Base-by-base conservation (phyloP, 768 basidiomycete species). In the Russula ochroleuca region DNA sequence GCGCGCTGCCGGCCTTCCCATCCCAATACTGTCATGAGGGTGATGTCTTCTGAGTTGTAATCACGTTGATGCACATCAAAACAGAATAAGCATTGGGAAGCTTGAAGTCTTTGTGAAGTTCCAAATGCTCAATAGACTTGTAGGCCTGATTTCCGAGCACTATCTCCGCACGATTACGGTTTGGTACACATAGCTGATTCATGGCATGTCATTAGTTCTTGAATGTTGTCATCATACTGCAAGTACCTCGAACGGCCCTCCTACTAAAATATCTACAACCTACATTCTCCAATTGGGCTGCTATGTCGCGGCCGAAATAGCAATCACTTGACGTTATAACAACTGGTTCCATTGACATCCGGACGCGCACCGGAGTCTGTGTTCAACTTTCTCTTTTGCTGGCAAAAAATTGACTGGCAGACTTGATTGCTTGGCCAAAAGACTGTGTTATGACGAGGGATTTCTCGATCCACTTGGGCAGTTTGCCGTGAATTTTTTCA, bases 401-500 rank as follows among this genome's bases (percentile, higher is more conserved):
- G 15, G 43, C 54, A 33, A 59, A 53, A 54, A 68, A 68, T 59
- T 68, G 61, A 50, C 63, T 58, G 19, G 60, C 48, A 40, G 59
- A 33, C 49, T 67, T 68, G 33, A 66, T 47, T 5, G 57, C 61
- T 51, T 68, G 65, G n/a, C 65, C 61, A 49, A 68, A 68, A 11
- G 65, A 53, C 25, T 49, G 57, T 17, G 67, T 57, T 14, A 37
- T 15, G 23, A 63, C 11, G 25, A 68, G 55, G 21, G 67, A 67
- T 55, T 80, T 77, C 11, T 85, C 87, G 58, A 98, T 93, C 96
- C 96, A 99, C 61, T 81, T 81, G 0, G 96, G 94, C n/a, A 99
- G 77, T 74, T 97, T 97, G 59, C 73, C 76, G 45, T 82, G 81
- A 59, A 97, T 90, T 1, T 84, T 77, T 3, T 80, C 69, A 0